Evolutionary conservation across 2,329 filamentous ascomycete genomes (phyloP).

Genomic region (Diplodia seriata): DNA sequence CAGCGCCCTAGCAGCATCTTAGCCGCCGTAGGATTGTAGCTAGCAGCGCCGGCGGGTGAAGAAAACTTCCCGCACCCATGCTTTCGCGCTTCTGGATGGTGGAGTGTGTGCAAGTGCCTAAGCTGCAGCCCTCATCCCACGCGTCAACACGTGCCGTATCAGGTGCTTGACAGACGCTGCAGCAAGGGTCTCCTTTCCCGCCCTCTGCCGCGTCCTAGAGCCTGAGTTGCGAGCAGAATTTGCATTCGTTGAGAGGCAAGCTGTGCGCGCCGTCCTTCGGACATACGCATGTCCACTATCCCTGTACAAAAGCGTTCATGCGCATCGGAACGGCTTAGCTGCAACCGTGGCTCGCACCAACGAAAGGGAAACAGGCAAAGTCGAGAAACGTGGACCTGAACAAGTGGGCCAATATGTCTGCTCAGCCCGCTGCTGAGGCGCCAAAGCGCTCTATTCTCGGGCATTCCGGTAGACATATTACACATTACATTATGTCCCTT

Average conservation of each 20-base stretch:
- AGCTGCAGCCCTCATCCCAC: constrained; percentile 5
- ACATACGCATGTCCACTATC: constrained; percentile 1
- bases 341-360: constrained; percentile 19
- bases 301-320: constrained; percentile 9
- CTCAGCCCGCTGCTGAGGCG: constrained; percentile 1
- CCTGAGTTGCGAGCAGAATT: constrained; percentile 15
- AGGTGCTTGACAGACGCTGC: constrained; percentile 14
- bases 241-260: constrained; percentile 4
- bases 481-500: constrained; percentile 8
- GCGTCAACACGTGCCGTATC: constrained; percentile 16
- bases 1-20: constrained; percentile 15
- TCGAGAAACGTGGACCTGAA: constrained; percentile 4
- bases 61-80: constrained; percentile 17
- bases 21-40: neutral
- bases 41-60: constrained; percentile 11
- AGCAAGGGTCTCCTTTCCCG: constrained; percentile 17
- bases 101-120: constrained; percentile 4
- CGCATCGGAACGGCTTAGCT: constrained; percentile 24
- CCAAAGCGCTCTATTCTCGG: neutral
- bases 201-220: constrained; percentile 11
- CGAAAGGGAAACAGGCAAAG: neutral
- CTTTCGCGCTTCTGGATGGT: constrained; percentile 1
- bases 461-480: constrained; percentile 15
- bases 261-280: constrained; percentile 5
- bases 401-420: neutral